phyloP scores from a whole-genome alignment of 2,329 filamentous ascomycete species.

The Apiospora aurea region DNA sequence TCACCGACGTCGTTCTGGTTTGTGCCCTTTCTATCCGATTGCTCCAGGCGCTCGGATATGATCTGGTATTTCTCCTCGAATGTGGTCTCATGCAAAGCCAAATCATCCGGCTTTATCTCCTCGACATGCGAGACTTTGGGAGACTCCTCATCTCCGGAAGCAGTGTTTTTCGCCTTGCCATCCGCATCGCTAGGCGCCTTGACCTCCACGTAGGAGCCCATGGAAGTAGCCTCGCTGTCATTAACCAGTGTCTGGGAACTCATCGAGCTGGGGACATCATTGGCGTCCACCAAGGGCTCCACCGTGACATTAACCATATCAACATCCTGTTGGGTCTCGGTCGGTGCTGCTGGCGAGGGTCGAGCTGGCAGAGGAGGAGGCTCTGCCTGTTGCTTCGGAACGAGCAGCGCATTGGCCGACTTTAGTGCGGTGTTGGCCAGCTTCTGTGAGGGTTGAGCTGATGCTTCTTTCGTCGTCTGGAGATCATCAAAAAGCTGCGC shows the following conservation, averaged over 20 bases:
- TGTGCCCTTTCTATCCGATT: constrained; percentile 57
- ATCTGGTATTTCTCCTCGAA: constrained; percentile 53
- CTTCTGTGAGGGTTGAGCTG: constrained; percentile 75
- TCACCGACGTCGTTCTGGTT: constrained; percentile 96
- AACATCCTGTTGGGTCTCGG: constrained; percentile 40
- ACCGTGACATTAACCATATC: constrained; percentile 45
- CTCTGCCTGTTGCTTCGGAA: constrained; percentile 25
- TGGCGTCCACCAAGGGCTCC: constrained; percentile 41
- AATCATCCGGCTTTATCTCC: constrained; percentile 26
- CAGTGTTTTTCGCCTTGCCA: constrained; percentile 24
- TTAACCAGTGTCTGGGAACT: constrained; percentile 63
- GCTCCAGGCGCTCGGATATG: constrained; percentile 50
- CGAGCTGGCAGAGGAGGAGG: constrained; percentile 60
- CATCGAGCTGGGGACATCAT: constrained; percentile 53
- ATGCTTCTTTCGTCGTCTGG: constrained; percentile 65
- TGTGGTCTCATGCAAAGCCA: constrained; percentile 40
- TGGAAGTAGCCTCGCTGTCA: constrained; percentile 39
- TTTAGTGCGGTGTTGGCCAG: constrained; percentile 83
- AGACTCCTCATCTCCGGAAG: constrained; percentile 33
- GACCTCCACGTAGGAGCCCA: constrained; percentile 28
- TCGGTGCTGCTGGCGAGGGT: constrained; percentile 50
- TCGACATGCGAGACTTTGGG: constrained; percentile 27
- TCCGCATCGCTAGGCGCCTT: constrained; percentile 16
- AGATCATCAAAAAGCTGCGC: constrained; percentile 74
- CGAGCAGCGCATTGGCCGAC: constrained; percentile 46